Base-by-base conservation (phyloP, 2,329 filamentous ascomycete species). In the Pyrenochaeta sp. region DNA sequence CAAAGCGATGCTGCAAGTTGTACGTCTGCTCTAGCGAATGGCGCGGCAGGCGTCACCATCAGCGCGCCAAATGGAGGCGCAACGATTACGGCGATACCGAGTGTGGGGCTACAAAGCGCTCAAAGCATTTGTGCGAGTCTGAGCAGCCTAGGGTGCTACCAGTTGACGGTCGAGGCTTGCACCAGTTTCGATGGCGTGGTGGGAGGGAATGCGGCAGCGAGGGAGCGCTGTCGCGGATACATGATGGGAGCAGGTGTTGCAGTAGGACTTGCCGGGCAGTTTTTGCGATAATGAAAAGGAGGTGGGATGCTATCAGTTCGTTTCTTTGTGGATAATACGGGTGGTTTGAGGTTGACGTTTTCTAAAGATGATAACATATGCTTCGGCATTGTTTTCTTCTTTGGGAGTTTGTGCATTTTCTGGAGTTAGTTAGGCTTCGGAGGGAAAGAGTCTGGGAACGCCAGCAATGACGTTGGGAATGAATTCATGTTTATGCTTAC, bases 31-130 rank as follows among this genome's bases (percentile, higher is more conserved):
- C 75, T 86, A 58, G 82, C 80, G 27, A 82, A 79, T n/a, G 75
- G 76, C 46, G 78, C 78, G 2, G 80, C 83, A 52, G 83, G 81
- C 28, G 82, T 86, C 30, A 86, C 84, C 1, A 75, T 86, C 25
- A 79, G 73, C 2, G 83, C 80, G 8, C 75, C 76, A 2, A 82
- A 81, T n/a, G 80, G 74, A 15, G 83, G 84, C 15, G 78, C 81
- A 10, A 86, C 84, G 6, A 80, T 84, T 12, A 79, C 79, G 2
- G 76, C 80, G 10, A 76, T 81, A 10, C 64, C 73, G 45, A 74
- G 73, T 48, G 36, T 76, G 48, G 74, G 73, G 1, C 30, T 51
- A 5, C 50, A 61, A 49, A 70, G 67, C 2, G 75, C 75, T n/a
- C 67, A 62, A 52, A 59, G 57, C 30, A 68, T 78, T 30, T 78